These are phyloP conservation scores for Groenewaldozyma auringiensis DNA, from an alignment of 1,139 yeast species.

Conservation along the genomic window DNA sequence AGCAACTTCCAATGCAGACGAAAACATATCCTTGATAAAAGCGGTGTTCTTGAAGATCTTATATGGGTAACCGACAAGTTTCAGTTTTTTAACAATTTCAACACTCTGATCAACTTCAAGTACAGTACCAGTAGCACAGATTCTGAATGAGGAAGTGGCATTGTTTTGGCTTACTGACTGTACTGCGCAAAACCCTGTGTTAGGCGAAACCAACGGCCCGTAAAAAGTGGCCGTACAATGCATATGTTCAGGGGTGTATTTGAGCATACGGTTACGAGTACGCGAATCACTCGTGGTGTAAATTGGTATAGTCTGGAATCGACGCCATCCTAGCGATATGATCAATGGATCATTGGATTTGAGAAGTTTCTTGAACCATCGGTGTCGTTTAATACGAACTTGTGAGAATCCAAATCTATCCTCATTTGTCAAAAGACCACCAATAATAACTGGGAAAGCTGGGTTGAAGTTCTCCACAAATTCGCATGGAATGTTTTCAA, in stretches of 20 bases:
- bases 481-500: conserved; percentile 82
- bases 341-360: conserved; percentile 95
- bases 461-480: conserved; percentile 84
- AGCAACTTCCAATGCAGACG: conserved; percentile 87
- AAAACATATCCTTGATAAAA: conserved; percentile 93
- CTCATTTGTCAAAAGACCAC: conserved; percentile 86
- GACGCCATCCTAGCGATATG: conserved; percentile 93
- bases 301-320: conserved; percentile 93
- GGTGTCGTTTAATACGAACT: conserved; percentile 91
- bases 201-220: conserved; percentile 96
- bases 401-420: conserved; percentile 88
- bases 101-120: conserved; percentile 83
- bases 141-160: conserved; percentile 85
- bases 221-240: conserved; percentile 94
- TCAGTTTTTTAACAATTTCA: conserved; percentile 91
- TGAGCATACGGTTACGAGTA: conserved; percentile 95
- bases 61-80: conserved; percentile 89
- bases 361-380: conserved; percentile 97
- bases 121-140: conserved; percentile 96
- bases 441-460: conserved; percentile 73
- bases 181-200: conserved; percentile 94
- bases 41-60: conserved; percentile 95
- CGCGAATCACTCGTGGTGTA: conserved; percentile 96
- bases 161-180: conserved; percentile 77
- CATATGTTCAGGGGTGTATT: conserved; percentile 97